Evolutionary conservation across 208 protist genomes (phyloP).

Genomic region (Crithidia thermophila): DNA sequence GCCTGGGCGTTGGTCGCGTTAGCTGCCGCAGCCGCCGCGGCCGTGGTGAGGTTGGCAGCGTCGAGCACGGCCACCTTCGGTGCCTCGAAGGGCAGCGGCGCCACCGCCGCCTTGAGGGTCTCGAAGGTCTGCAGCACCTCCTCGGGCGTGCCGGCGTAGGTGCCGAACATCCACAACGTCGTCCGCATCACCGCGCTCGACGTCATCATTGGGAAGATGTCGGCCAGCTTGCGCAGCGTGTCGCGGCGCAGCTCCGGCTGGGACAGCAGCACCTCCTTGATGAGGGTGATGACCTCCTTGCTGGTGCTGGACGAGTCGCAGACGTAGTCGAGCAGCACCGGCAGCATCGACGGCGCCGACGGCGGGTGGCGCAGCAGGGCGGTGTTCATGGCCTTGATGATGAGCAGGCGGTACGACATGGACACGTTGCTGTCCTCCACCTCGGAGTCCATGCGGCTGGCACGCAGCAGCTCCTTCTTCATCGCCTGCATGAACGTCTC

Average conservation of each 20-base stretch:
- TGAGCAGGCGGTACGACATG: conserved; percentile 62
- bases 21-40: conserved; percentile 1
- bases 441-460: conserved; percentile 41
- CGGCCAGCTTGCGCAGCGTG: conserved; percentile 59
- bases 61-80: conserved; percentile 13
- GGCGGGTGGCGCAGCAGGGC: conserved; percentile 91
- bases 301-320: conserved; percentile 77
- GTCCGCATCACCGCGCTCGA: conserved; percentile 74
- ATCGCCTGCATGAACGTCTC: conserved; percentile 93
- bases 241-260: conserved; percentile 85
- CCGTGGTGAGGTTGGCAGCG: conserved; percentile 17
- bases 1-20: conserved; percentile 7
- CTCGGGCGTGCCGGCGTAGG: conserved; percentile 70
- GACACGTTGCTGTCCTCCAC: conserved; percentile 72
- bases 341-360: conserved; percentile 77
- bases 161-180: conserved; percentile 95
- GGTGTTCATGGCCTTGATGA: conserved; percentile 94
- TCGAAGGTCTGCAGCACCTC: conserved; percentile 62
- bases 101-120: conserved; percentile 44
- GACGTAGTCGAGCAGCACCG: conserved; percentile 96
- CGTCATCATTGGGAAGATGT: conserved; percentile 66
- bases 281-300: conserved; percentile 93
- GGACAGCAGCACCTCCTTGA: conserved; percentile 94
- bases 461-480: conserved; percentile 94
- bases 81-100: conserved; percentile 63